Base-by-base conservation (phyloP, 1,284 basidiomycete species). In the Puccinia polysora region DNA sequence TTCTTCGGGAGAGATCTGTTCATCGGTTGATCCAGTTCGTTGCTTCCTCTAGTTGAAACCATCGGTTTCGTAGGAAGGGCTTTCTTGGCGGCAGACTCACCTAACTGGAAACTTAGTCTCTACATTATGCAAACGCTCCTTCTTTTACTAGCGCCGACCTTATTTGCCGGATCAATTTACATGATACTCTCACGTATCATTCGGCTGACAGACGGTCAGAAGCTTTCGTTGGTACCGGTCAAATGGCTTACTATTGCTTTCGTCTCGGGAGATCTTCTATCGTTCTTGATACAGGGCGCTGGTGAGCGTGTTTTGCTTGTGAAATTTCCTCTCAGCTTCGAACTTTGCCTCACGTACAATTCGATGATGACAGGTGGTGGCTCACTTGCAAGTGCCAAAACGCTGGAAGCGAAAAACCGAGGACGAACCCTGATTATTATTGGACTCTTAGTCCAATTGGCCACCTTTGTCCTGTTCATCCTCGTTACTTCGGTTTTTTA, bases 11-110 rank as follows among this genome's bases (percentile, higher is more conserved):
- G n/a, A n/a, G n/a, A n/a, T n/a, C n/a, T n/a, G n/a, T n/a, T 6
- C 23, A 5, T 8, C 32, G 2, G 6, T 12, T 43, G 40, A 30
- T 28, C n/a, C 36, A 8, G 10, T n/a, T 2, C n/a, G 20, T 25
- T 60, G n/a, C 23, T 20, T 52, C 49, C 40, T 43, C 40, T 56
- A 60, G 58, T 60, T 60, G 58, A 60, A 45, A 28, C n/a, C 18
- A 43, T 60, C 14, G 58, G 58, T 14, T 60, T 43, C 38, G 40
- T 60, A 10, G 38, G 4, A 1, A 43, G 40, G 40, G 58, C 58
- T 30, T 25, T 60, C 4, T 45, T 60, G 20, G 15, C 32, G 1
- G 15, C 34, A 20, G 18, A 45, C 2, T 14, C 20, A 2, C 23
- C 4, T 14, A 5, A 25, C 20, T 60, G 58, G 58, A 25, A 60